Evolutionary conservation across 2,329 filamentous ascomycete species (phyloP).

Genomic region (Cladosporium sp.): DNA sequence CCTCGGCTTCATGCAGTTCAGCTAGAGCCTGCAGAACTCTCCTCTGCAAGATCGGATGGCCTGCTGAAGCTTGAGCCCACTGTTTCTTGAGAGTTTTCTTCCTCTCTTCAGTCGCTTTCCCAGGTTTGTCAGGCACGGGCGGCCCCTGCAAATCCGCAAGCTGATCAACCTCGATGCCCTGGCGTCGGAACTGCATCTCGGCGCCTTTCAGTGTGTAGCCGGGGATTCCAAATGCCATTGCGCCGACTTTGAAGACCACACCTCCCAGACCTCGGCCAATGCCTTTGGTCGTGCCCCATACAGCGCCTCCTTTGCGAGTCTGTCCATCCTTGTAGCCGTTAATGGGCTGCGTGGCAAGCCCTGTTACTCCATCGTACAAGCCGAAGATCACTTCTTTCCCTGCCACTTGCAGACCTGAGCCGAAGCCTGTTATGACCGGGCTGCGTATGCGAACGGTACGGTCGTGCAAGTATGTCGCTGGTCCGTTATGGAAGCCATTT

Average conservation of each 20-base stretch:
- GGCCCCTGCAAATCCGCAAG: neutral
- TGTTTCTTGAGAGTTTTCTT: neutral
- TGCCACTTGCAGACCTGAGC: conserved; percentile 2
- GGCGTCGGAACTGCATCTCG: conserved; percentile 57
- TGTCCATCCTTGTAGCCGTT: conserved; percentile 55
- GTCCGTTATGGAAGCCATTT: conserved; percentile 49
- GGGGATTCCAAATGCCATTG: conserved; percentile 52
- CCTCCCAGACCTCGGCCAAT: conserved; percentile 51
- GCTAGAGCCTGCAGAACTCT: conserved; percentile 6
- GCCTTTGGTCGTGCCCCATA: conserved; percentile 7
- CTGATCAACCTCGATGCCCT: conserved; percentile 8
- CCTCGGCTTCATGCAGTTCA: conserved; percentile 4
- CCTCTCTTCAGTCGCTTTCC: neutral
- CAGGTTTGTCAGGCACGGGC: neutral
- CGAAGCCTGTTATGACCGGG: conserved; percentile 2
- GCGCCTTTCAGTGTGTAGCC: conserved; percentile 75
- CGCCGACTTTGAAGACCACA: conserved; percentile 66
- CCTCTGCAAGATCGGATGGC: conserved; percentile 6
- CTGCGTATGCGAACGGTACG: conserved; percentile 1
- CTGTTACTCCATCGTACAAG: conserved; percentile 10
- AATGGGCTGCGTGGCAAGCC: conserved; percentile 43
- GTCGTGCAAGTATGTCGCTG: conserved; percentile 5
- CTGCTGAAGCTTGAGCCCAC: conserved; percentile 7
- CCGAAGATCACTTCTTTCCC: conserved; percentile 10
- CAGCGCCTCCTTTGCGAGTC: neutral